These are phyloP conservation scores for Adansonia digitata DNA, from an alignment of 345 rosid species.

Conservation along the genomic window DNA sequence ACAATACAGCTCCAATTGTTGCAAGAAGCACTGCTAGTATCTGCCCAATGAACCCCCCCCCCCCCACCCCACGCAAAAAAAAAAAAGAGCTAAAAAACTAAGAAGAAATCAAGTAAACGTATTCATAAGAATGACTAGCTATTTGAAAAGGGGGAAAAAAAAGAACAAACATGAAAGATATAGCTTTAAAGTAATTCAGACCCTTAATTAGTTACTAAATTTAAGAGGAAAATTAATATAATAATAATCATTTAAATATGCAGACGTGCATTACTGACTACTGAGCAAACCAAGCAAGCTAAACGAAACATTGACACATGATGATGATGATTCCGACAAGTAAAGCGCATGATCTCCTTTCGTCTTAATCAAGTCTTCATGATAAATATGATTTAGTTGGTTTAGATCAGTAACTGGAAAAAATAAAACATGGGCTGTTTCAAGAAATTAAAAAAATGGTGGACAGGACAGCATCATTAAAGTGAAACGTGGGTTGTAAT, in stretches of 20 bases:
- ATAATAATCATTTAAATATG: too few species aligned
- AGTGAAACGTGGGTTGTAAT: constrained; percentile 24
- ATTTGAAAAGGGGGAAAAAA: background rate
- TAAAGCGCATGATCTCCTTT: background rate
- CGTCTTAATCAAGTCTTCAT: constrained; percentile 6
- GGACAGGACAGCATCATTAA: constrained; percentile 38
- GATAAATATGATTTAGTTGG: background rate
- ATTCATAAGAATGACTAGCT: background rate
- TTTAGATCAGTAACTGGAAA: background rate
- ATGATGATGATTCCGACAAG: background rate
- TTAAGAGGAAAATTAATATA: too few species aligned
- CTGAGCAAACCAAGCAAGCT: too few species aligned
- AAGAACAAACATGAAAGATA: too few species aligned
- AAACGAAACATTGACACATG: background rate
- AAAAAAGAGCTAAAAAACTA: background rate
- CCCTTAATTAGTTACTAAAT: background rate
- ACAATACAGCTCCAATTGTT: constrained; percentile 56
- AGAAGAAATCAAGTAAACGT: background rate
- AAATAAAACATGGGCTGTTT: background rate
- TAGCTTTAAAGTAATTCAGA: background rate
- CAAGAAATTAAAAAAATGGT: constrained; percentile 1
- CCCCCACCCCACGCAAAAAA: too few species aligned
- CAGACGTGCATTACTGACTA: too few species aligned
- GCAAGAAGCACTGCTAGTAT: constrained; percentile 40
- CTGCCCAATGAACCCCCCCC: constrained; percentile 27